Conservation (phyloP, 2,329 filamentous ascomycete species). For the Stagonosporopsis tanaceti region DNA sequence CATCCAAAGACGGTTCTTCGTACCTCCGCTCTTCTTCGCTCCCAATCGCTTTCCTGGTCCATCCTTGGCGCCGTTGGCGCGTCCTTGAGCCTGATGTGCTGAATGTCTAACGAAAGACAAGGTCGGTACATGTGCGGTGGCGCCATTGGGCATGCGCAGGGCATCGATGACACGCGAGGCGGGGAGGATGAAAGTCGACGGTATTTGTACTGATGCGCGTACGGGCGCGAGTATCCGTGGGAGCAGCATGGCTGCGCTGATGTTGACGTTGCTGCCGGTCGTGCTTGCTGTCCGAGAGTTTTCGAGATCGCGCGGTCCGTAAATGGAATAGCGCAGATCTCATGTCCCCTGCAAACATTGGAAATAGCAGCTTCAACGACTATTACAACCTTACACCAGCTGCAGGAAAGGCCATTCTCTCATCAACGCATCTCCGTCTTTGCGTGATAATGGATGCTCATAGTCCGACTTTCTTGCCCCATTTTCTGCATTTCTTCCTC, state of each 20-base stretch:
- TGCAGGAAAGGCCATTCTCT: background rate
- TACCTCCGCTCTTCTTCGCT: constrained; percentile 90
- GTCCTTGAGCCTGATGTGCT: constrained; percentile 70
- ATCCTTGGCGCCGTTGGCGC: constrained; percentile 74
- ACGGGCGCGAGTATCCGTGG: constrained; percentile 50
- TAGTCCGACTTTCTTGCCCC: no score
- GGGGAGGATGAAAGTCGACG: constrained; percentile 31
- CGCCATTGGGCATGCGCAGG: constrained; percentile 44
- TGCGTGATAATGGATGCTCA: background rate
- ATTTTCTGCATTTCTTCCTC: no score
- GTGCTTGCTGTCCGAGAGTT: constrained; percentile 33
- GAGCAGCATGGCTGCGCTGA: constrained; percentile 49
- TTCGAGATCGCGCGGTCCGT: constrained; percentile 28
- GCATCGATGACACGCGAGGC: constrained; percentile 42
- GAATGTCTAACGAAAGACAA: constrained; percentile 64
- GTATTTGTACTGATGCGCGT: constrained; percentile 40
- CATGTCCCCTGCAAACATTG: background rate
- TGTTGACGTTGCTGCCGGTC: constrained; percentile 21
- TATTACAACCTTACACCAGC: background rate
- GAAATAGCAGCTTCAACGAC: background rate
- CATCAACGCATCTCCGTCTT: background rate
- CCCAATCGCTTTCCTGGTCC: constrained; percentile 86
- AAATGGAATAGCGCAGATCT: constrained; percentile 5
- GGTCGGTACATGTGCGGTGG: constrained; percentile 40
- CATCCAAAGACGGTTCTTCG: background rate